phyloP scores from a whole-genome alignment of 2,329 filamentous ascomycete genomes.

The Monascus ruber region DNA sequence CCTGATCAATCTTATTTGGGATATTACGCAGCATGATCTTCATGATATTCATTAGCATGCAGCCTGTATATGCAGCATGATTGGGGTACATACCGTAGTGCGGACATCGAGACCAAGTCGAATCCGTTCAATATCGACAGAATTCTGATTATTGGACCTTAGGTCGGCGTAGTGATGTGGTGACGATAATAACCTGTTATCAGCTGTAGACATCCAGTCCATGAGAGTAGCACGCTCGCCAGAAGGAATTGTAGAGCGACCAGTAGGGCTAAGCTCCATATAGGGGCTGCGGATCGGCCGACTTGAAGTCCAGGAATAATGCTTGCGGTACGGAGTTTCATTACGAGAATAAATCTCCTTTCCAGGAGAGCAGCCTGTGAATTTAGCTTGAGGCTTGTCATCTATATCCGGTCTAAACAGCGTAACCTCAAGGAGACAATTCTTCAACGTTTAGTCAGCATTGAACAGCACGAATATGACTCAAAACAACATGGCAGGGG shows the following conservation, averaged over 20 bases:
- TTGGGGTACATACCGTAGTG: slow-evolving; percentile 50
- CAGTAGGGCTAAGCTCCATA: slow-evolving; percentile 28
- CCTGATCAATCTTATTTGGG: slow-evolving; percentile 71
- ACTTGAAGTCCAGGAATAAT: slow-evolving; percentile 7
- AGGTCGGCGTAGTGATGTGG: slow-evolving; percentile 18
- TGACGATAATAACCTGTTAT: slow-evolving; percentile 17
- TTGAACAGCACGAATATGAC: background rate
- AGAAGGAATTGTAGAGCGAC: slow-evolving; percentile 28
- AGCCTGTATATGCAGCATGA: background rate
- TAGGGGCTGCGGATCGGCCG: slow-evolving; percentile 10
- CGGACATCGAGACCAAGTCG: slow-evolving; percentile 57
- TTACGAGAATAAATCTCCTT: slow-evolving; percentile 8
- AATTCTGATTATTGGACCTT: slow-evolving; percentile 29
- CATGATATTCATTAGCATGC: slow-evolving; percentile 2
- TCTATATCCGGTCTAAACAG: slow-evolving; percentile 21
- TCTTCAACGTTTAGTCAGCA: slow-evolving; percentile 9
- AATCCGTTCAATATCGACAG: slow-evolving; percentile 35
- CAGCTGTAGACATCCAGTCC: slow-evolving; percentile 20
- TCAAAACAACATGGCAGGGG: background rate
- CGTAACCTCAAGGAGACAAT: slow-evolving; percentile 19
- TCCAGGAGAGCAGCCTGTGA: slow-evolving; percentile 6
- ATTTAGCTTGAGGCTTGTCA: slow-evolving; percentile 4
- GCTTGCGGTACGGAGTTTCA: slow-evolving; percentile 7
- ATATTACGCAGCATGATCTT: slow-evolving; percentile 93
- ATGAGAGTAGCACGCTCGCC: slow-evolving; percentile 21